A percentile compares a stretch with the other conserved stretches of the same genome.
Conservation (phyloP, 371 early-diverging fungal species). For the Parasitella parasitica region DNA sequence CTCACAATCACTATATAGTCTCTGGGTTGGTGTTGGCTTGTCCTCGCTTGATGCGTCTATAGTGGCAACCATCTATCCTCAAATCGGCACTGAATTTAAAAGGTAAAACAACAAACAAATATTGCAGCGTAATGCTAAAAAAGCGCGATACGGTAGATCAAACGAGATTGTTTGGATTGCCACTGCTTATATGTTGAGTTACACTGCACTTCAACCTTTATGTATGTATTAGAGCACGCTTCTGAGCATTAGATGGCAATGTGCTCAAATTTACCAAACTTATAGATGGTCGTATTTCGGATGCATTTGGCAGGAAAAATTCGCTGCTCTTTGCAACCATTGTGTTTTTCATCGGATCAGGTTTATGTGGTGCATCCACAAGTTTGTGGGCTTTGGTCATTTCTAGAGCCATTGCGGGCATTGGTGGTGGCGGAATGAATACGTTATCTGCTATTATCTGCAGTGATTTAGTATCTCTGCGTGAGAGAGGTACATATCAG, state of each 20-base stretch:
- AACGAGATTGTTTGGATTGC: constrained; percentile 65
- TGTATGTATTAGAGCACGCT: constrained; percentile 44
- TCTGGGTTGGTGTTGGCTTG: constrained; percentile 59
- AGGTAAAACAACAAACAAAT: constrained; percentile 19
- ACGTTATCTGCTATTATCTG: constrained; percentile 42
- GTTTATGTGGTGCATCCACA: constrained; percentile 57
- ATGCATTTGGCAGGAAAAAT: constrained; percentile 70
- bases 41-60: constrained; percentile 78
- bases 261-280: not conserved
- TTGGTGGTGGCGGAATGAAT: constrained; percentile 74
- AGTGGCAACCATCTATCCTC: constrained; percentile 76
- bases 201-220: constrained; percentile 78
- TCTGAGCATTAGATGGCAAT: not conserved
- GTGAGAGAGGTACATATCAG: constrained; percentile 51
- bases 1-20: not conserved
- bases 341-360: constrained; percentile 59
- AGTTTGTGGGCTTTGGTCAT: constrained; percentile 69
- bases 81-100: constrained; percentile 76
- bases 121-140: not conserved
- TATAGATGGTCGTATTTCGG: constrained; percentile 57
- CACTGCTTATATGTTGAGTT: constrained; percentile 74
- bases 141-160: constrained; percentile 15
- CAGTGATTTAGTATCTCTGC: constrained; percentile 47
- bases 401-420: constrained; percentile 73
- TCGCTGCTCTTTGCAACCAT: constrained; percentile 56